Evolutionary conservation across 2,329 filamentous ascomycete genomes (phyloP).

Genomic region (Septoria petroselini): DNA sequence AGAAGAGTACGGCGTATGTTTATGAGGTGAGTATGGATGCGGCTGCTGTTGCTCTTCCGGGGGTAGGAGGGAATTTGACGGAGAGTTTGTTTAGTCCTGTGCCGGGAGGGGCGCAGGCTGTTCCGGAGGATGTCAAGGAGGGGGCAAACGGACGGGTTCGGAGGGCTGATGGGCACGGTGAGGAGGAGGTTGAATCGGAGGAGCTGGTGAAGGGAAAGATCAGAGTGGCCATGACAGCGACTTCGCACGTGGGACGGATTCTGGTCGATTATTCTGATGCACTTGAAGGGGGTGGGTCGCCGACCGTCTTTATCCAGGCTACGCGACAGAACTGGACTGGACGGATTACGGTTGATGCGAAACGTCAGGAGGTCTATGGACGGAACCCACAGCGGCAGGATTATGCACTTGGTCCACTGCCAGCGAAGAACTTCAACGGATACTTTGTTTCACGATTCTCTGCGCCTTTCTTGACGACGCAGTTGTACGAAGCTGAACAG

Average conservation of each 20-base stretch:
- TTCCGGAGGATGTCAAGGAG: slow-evolving; percentile 38
- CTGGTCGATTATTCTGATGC: slow-evolving; percentile 40
- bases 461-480: slow-evolving; percentile 36
- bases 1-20: slow-evolving; percentile 47
- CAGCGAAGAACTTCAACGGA: slow-evolving; percentile 43
- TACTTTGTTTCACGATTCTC: slow-evolving; percentile 52
- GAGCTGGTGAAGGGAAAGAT: slow-evolving; percentile 16
- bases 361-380: slow-evolving; percentile 42
- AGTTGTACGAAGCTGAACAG: neutral
- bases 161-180: slow-evolving; percentile 23
- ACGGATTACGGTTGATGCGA: slow-evolving; percentile 41
- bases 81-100: slow-evolving; percentile 40
- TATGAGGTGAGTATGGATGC: slow-evolving; percentile 48
- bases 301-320: slow-evolving; percentile 46
- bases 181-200: neutral
- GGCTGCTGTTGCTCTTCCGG: slow-evolving; percentile 30
- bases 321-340: slow-evolving; percentile 50
- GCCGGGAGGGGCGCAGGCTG: slow-evolving; percentile 43
- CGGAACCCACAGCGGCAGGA: slow-evolving; percentile 50
- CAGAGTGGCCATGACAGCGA: slow-evolving; percentile 43
- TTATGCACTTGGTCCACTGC: slow-evolving; percentile 46
- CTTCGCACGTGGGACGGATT: slow-evolving; percentile 45
- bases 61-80: slow-evolving; percentile 34
- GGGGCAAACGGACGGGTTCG: slow-evolving; percentile 44
- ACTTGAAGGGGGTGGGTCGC: slow-evolving; percentile 14